Base-by-base conservation (phyloP, 176 grass and related monocot species). In the Oryza coarctata region DNA sequence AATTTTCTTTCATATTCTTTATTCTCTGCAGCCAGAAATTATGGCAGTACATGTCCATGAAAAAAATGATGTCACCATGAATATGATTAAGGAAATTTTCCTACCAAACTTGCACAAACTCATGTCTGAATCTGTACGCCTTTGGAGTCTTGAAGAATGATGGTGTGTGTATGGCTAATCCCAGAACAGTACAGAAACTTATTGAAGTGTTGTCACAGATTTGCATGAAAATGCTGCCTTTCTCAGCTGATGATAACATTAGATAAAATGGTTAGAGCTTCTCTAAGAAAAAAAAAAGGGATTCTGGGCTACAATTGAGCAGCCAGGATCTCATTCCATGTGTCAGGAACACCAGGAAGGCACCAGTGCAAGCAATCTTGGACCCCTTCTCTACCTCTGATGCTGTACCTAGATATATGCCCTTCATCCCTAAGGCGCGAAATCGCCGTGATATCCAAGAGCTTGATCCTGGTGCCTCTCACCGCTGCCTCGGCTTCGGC, bases 311-410 rank as follows among this genome's bases (percentile, higher is more conserved):
- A 90, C 41, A 90, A 13, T 57, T 87, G 88, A 73, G 84, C 80
- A 39, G 85, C 79, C 28, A 90, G 45, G 50, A 90, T 87, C 49
- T 90, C 84, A 87, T 90, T 90, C 88, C 88, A 90, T 80, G 88
- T 64, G 82, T 90, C 84, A 75, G 88, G 88, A 34, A 90, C 86
- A 57, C 88, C 88, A 41, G 84, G 88, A 38, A 87, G 85, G 79
- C 88, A 90, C 88, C 84, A 90, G 49, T 87, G 88, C 61, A 90
- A 40, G 85, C 84, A 90, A 31, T 90, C 88, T 17, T 80, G 84
- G 36, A 87, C 66, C n/a, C 76, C 80, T 38, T 57, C 45, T 72
- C 64, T 62, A 63, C 70, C 87, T 66, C 18, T 77, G 34, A 87
- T 65, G 31, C 80, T 83, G 61, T 87, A 90, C 60, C 71, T 90